These are phyloP conservation scores for Nepenthes gracilis DNA, from an alignment of 148 eudicot genomes.

Conservation along the genomic window DNA sequence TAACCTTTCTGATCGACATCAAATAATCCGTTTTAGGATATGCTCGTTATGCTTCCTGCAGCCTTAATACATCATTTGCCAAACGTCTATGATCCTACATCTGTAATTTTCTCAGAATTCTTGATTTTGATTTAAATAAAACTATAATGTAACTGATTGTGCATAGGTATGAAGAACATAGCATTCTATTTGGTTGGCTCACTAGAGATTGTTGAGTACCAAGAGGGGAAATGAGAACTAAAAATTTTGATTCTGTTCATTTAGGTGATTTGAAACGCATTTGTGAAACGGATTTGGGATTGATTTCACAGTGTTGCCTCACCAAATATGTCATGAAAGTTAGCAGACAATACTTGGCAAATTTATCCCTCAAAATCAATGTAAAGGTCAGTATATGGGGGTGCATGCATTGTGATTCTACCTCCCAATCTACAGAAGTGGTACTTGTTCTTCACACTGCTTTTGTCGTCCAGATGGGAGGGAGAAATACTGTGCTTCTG, in stretches of 20 bases:
- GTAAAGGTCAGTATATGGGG: conserved; percentile 48
- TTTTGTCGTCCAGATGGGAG: conserved; percentile 43
- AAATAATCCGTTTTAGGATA: not conserved
- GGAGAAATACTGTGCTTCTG: conserved; percentile 72
- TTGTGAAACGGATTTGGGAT: conserved; percentile 82
- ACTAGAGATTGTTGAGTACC: no score
- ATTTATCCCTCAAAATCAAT: conserved; percentile 74
- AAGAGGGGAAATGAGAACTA: not conserved
- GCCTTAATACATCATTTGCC: no score
- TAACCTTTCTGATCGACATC: not conserved
- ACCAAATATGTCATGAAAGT: conserved; percentile 65
- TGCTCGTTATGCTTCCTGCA: no score
- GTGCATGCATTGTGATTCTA: not conserved
- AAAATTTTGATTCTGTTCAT: not conserved
- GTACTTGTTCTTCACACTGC: not conserved
- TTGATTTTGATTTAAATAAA: no score
- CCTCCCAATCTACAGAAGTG: not conserved
- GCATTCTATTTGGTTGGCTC: no score
- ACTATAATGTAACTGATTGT: no score
- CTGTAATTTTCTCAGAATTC: no score
- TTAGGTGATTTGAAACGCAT: conserved; percentile 75
- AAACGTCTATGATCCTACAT: no score
- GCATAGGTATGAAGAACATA: no score
- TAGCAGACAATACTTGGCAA: conserved; percentile 67
- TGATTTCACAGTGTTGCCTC: conserved; percentile 81